phyloP scores from a whole-genome alignment of 805 yeast genomes.

The Ascoidea tarda region DNA sequence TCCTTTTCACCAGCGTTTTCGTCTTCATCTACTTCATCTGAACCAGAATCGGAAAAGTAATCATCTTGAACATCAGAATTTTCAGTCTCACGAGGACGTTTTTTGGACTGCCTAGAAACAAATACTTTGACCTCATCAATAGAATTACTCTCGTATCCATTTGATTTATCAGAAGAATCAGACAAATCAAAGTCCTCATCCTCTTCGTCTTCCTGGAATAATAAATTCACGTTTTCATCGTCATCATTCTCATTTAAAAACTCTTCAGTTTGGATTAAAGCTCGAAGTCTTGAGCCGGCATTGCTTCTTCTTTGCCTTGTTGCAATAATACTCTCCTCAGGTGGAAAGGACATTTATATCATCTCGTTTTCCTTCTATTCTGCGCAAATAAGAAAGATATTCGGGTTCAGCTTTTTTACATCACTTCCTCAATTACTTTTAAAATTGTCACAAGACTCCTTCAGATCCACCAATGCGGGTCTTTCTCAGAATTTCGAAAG shows the following conservation, averaged over 20 bases:
- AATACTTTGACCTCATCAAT: conserved; percentile 19
- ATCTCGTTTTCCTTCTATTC: background rate
- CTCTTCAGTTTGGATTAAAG: conserved; percentile 55
- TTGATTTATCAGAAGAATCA: conserved; percentile 13
- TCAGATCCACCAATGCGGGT: too few relatives aligned
- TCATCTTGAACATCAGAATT: conserved; percentile 35
- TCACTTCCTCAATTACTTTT: too few relatives aligned
- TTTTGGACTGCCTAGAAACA: background rate
- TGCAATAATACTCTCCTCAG: conserved; percentile 47
- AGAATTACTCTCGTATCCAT: conserved; percentile 43
- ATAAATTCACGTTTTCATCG: conserved; percentile 58
- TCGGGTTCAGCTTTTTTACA: too few relatives aligned
- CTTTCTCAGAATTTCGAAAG: too few relatives aligned
- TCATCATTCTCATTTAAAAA: conserved; percentile 39
- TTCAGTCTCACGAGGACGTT: background rate
- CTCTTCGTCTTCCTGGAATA: conserved; percentile 35
- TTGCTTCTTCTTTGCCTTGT: conserved; percentile 70
- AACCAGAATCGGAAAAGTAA: conserved; percentile 36
- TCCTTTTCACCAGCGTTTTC: conserved; percentile 25
- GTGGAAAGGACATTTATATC: background rate
- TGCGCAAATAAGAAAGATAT: too few relatives aligned
- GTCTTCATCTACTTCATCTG: conserved; percentile 22
- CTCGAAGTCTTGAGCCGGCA: conserved; percentile 78
- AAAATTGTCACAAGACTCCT: too few relatives aligned
- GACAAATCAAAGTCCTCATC: conserved; percentile 8